Base-by-base conservation (phyloP, 306 rosid genomes). In the Rosa rugosa region DNA sequence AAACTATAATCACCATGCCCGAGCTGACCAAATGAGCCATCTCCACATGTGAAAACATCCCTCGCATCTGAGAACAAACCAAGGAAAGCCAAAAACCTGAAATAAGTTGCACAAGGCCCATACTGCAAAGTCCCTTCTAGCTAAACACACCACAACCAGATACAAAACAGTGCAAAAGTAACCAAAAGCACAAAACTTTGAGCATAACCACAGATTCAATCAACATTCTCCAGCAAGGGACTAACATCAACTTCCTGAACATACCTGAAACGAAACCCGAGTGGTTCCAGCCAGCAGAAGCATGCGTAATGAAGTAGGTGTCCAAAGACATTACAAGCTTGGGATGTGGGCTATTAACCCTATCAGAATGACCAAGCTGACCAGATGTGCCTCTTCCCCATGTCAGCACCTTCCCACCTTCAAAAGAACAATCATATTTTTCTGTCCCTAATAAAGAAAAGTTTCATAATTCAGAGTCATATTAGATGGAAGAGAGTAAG, bases 281-380 rank as follows among this genome's bases (percentile, higher is more conserved):
- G 88, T 95, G 98, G 72, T 91, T 89, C 99, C 98, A 92, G 40
- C 99, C 97, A 81, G 99, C 99, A 74, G 99, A 87, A 71, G 81
- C 92, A 70, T 90, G 84, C 46, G 83, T 71, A 41, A 95, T 89
- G 82, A 83, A 75, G 86, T 75, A 23, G 23, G 73, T 42, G 36
- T 90, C 89, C 83, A 93, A 80, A 38, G 84, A 83, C 69, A 79
- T 79, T 6, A 93, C 84, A 82, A 78, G 83, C 84, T 84, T 91
- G 0, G 99, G 97, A 82, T 56, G 38, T 81, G 87, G 86, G 69
- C 63, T 66, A 69, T 79, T 91, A 72, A 79, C 79, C 71, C 74
- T 70, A 69, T 87, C 93, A 5, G 89, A 92, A 38, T 88, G 91
- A 78, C 99, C 97, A 42, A 95, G 86, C 71, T 91, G 98, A 44